Evolutionary conservation across 257 asterid species (phyloP), one percentile per base, ranked within the genome.

Genomic region (Lithospermum erythrorhizon): DNA sequence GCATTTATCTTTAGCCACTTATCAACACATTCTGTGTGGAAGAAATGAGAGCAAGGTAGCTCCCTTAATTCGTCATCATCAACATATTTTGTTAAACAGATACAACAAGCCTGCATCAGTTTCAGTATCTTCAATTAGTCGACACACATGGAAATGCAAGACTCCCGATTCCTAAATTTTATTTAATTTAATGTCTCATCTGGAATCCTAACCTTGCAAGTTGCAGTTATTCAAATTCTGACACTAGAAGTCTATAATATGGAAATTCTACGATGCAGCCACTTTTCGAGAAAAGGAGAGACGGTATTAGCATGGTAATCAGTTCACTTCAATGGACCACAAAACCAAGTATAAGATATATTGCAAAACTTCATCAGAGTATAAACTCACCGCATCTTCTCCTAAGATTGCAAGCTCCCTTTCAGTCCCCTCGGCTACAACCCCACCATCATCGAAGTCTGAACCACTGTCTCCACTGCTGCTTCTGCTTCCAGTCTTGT

Each of bases 361-460:
- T 15, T 17, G 22, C 9, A 8, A 18, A 17, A 6, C 56, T 23
- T 9, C 3, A 8, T 7, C 4, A 20, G 21, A 53, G 20, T 53
- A 53, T 15, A 58, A 35, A 77, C 79, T 67, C 66, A 75, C 81
- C 10, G 81, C 79, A 47, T 75, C 84, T 59, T 79, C 84, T 52
- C 79, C 81, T 15, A 81, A 79, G 62, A 75, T 70, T 52, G 75
- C 67, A 63, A 71, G 81, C 75, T 79, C 84, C 73, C 65, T 79
- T 52, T 79, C 79, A 1, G 77, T 75, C 55, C 84, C 84, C 18
- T 70, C 76, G 0, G 75, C 84, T 57, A 79, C 55, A 65, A 63
- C 37, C 55, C 84, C 81, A 58, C 73, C 84, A 53, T 69, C 83
- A 70, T 70, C 79, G 41, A n/a, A 61, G 32, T 22, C 79, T 19